phyloP scores from a whole-genome alignment of 225 moss, liverwort and hornwort species.

The Asterella californica region DNA sequence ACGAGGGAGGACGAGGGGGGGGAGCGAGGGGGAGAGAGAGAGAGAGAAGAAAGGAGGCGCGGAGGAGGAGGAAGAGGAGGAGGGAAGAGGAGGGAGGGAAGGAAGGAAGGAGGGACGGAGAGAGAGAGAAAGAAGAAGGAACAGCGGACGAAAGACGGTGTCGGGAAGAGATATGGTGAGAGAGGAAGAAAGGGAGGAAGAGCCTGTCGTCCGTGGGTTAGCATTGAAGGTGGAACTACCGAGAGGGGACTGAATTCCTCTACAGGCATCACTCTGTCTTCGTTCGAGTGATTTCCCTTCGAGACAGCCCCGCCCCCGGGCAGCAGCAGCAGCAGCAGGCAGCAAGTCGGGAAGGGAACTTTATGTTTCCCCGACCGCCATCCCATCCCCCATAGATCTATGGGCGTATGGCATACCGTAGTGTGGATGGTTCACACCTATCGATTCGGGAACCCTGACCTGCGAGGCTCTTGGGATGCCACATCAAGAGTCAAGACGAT shows the following conservation, averaged over 20 bases:
- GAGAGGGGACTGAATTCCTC: neutral
- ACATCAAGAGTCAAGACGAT: slow-evolving; percentile 1
- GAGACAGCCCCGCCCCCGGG: neutral
- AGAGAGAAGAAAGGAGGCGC: neutral
- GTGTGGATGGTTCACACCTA: neutral
- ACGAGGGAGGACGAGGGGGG: neutral
- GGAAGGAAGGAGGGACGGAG: neutral
- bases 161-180: slow-evolving; percentile 4
- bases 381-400: neutral
- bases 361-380: neutral
- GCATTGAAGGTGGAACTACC: neutral
- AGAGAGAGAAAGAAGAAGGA: neutral
- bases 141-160: neutral
- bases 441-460: neutral
- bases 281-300: neutral
- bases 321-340: too few species aligned
- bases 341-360: neutral
- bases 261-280: neutral
- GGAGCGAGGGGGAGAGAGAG: neutral
- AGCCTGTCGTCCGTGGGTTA: neutral
- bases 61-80: neutral
- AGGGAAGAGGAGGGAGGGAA: neutral
- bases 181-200: neutral
- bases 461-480: slow-evolving; percentile 14
- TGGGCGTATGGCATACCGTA: too few species aligned